Base-by-base conservation (phyloP, 768 basidiomycete genomes). In the Auricularia heimuer region DNA sequence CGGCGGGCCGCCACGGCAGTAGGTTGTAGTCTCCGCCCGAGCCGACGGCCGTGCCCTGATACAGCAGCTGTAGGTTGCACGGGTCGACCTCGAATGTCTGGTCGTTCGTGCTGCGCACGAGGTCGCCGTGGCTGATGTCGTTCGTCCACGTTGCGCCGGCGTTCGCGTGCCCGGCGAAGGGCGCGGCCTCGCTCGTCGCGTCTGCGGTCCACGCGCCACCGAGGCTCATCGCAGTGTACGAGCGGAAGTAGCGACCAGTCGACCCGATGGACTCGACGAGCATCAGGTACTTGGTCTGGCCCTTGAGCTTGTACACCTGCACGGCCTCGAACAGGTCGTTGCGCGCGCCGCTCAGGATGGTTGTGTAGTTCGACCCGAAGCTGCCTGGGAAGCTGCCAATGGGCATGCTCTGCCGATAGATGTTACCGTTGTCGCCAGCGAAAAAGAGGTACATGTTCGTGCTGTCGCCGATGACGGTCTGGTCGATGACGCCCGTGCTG, bases 361-460 rank as follows among this genome's bases (percentile, higher is more conserved):
- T 61, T 3, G 14, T n/a, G 47, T 35, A 4, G 54, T 47, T 4
- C 61, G 18, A 3, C 29, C 61, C 21, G 35, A 21, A 1, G 24
- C 44, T 54, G 0, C 65, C 64, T 3, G 65, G 64, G 29, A 67
- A 64, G n/a, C 65, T 67, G 51, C 69, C 66, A 39, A 71, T 66
- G 8, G 68, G 2, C 3, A 68, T 69, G 18, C 67, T 60, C 24
- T 68, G 63, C 12, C 68, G 65, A 54, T 70, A 54, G 54, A 71
- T 67, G 62, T 68, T 62, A 12, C 70, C 70, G 36, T 51, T 65
- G 4, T 66, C 65, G 42, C 66, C 68, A 12, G 74, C 69, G 37
- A 77, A 71, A 36, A 77, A 72, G 67, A 78, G 70, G 39, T 62
- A 62, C 35, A 35, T 36, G 61, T 62, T 62, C 21, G 61, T 42